Percentiles rank a stretch among this genome's conserved stretches.
Conservation (phyloP, 2,329 filamentous ascomycete genomes). For the Elsinoe fawcettii region DNA sequence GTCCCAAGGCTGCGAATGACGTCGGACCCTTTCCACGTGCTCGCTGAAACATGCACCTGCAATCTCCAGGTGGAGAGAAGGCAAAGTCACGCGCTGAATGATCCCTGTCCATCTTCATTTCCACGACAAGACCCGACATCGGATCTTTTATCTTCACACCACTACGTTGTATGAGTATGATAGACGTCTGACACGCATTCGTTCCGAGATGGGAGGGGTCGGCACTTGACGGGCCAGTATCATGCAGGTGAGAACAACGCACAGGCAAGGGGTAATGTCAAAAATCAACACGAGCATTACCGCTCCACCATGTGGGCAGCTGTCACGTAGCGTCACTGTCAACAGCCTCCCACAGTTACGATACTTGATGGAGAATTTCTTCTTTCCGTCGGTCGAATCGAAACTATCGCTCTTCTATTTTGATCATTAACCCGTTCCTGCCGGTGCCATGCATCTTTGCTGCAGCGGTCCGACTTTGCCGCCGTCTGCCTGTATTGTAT, state of each 20-base stretch:
- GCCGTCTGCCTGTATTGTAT: not conserved
- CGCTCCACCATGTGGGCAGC: not conserved
- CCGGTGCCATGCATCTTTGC: constrained; percentile 4
- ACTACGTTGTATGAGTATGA: not conserved
- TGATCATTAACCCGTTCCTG: constrained; percentile 10
- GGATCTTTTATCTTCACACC: not conserved
- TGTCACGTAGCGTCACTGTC: not conserved
- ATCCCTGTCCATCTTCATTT: constrained; percentile 11
- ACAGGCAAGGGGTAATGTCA: not conserved
- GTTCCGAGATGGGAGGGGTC: not conserved
- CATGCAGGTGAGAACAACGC: not conserved
- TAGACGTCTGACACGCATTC: not conserved
- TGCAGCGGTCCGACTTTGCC: not conserved
- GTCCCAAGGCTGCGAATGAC: not conserved
- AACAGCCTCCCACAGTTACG: not conserved
- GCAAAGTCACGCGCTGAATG: not conserved
- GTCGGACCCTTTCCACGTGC: constrained; percentile 7
- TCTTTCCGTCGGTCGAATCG: not conserved
- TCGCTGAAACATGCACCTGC: constrained; percentile 3
- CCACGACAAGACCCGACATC: not conserved
- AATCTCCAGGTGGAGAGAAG: not conserved
- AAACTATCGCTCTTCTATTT: not conserved
- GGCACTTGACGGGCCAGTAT: not conserved
- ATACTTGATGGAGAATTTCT: not conserved
- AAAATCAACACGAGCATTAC: too few species aligned